These are phyloP conservation scores for Salix caprea DNA, from an alignment of 345 rosid species.

Conservation along the genomic window DNA sequence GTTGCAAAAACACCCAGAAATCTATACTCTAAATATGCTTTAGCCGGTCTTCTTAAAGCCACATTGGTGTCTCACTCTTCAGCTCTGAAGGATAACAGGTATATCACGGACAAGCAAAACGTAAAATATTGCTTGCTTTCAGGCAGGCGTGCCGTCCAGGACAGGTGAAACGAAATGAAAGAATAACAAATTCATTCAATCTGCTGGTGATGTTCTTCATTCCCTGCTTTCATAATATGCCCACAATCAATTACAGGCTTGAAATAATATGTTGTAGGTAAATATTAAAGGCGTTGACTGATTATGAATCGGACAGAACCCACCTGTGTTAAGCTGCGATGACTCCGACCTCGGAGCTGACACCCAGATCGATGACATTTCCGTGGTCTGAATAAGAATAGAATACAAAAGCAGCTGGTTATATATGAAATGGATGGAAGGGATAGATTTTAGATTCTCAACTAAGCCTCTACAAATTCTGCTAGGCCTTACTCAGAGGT, in stretches of 20 bases:
- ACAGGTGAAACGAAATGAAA: conserved; percentile 10
- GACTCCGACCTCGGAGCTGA: conserved; percentile 13
- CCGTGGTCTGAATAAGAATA: conserved; percentile 17
- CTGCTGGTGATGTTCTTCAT: neutral
- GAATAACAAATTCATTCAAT: conserved; percentile 29
- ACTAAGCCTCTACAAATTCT: neutral
- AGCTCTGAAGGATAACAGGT: neutral
- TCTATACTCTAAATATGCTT: neutral
- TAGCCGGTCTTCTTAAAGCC: conserved; percentile 15
- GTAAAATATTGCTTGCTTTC: no score
- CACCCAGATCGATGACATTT: conserved; percentile 18
- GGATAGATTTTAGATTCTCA: neutral
- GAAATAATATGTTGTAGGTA: no score
- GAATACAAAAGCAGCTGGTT: neutral
- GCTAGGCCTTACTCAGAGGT: conserved; percentile 39
- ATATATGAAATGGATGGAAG: neutral
- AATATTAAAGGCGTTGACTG: neutral
- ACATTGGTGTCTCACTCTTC: neutral
- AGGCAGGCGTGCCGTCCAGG: neutral
- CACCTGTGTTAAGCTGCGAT: conserved; percentile 20
- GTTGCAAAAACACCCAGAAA: neutral
- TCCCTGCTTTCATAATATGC: conserved; percentile 5
- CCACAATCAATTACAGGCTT: neutral
- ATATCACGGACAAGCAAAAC: no score
- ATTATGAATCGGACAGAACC: neutral